Evolutionary conservation across 202 grass and related monocot species (phyloP), one percentile per base, ranked within the genome.

Genomic region (Dendrocalamus latiflorus): DNA sequence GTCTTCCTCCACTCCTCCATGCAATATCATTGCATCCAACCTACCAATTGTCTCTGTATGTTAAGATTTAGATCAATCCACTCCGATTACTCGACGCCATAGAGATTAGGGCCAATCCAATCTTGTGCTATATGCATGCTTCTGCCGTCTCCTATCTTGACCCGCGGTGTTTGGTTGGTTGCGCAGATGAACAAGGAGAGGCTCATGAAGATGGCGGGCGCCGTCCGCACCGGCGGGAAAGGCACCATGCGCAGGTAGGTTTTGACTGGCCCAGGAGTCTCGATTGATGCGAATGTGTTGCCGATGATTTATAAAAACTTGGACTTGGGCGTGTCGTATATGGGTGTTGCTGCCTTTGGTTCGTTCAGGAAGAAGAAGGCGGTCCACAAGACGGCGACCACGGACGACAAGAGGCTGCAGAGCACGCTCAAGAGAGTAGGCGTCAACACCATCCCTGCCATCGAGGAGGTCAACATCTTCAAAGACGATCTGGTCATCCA

Each of bases 141-240:
- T 6, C 18, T 38, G 8, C 21, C 3, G 8, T 55, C 8, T 17
- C 8, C 8, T 83, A 26, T 58, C 3, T 1, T 15, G 25, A 33
- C 57, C 22, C 0, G 21, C 1, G 6, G 9, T 15, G 24, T 51
- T 44, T n/a, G 7, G 17, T 47, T 57, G 18, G 3, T 59, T 71
- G 0, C 42, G 72, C 75, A 93, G 91, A 93, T 93, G 91, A 88
- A 93, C 82, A 88, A 74, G 67, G 91, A 93, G 89, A 90, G 85
- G 85, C 91, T 93, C 33, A 93, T 91, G 85, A 93, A 91, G 88
- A 93, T 90, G 91, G 91, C 88, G 3, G 91, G 91, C 83, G 91
- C 91, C 42, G 91, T 93, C 75, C 88, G 91, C 81, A 93, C 91
- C 64, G 91, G 91, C 74, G 88, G 91, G 2, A 93, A 93, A 26